These are phyloP conservation scores for Pyrus communis DNA, from an alignment of 306 rosid species.

Conservation along the genomic window DNA sequence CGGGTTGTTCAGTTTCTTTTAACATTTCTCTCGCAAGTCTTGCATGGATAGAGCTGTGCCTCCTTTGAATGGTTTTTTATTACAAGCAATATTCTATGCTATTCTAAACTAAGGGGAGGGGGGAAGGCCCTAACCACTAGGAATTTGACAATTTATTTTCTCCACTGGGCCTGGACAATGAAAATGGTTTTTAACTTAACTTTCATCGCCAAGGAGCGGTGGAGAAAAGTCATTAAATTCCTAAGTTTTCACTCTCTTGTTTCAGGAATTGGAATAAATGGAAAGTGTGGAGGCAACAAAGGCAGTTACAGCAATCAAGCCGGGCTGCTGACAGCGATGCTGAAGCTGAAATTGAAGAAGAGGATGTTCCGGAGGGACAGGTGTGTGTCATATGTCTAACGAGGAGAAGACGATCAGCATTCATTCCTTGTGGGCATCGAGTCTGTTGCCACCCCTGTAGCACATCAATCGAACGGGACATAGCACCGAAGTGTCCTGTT, in stretches of 20 bases:
- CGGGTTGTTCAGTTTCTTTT: background rate
- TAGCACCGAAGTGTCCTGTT: constrained; percentile 78
- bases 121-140: too few species aligned
- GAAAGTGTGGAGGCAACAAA: constrained; percentile 58
- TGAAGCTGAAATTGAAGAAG: constrained; percentile 16
- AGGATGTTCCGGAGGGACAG: constrained; percentile 61
- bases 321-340: constrained; percentile 9
- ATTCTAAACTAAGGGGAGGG: too few species aligned
- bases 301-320: constrained; percentile 42
- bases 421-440: constrained; percentile 86
- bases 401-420: constrained; percentile 84
- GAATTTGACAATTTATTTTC: too few species aligned
- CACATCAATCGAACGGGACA: constrained; percentile 50
- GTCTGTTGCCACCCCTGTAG: constrained; percentile 83
- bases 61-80: too few species aligned
- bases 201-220: background rate
- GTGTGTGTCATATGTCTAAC: constrained; percentile 73
- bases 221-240: background rate
- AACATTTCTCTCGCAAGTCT: background rate
- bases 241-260: background rate
- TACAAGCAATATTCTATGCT: too few species aligned
- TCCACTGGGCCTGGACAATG: background rate
- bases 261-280: constrained; percentile 84
- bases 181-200: background rate
- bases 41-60: background rate